phyloP scores from a whole-genome alignment of 352 stramenopile genomes.

The Globisporangium solare region DNA sequence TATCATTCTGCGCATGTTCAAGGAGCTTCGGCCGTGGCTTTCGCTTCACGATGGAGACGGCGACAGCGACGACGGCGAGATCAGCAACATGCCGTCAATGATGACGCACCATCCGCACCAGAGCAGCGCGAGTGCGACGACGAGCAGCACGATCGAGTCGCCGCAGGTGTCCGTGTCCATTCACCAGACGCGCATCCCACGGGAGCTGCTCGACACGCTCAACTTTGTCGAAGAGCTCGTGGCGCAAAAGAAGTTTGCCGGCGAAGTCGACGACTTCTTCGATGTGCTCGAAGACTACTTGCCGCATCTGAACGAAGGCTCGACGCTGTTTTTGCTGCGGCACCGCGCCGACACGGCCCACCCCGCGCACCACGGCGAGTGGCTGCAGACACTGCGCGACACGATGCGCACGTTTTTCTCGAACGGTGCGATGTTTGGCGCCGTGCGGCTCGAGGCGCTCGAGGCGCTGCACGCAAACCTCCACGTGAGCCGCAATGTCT shows the following conservation, averaged over 20 bases:
- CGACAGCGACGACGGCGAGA: constrained; percentile 17
- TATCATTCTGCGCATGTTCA: constrained; percentile 79
- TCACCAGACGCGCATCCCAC: constrained; percentile 68
- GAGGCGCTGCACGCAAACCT: constrained; percentile 69
- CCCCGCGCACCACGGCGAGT: constrained; percentile 62
- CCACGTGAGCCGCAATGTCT: constrained; percentile 71
- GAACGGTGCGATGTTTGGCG: constrained; percentile 30
- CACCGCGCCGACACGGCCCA: constrained; percentile 59
- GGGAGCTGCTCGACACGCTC: constrained; percentile 75
- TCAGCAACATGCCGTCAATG: constrained; percentile 18
- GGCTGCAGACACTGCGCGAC: constrained; percentile 50
- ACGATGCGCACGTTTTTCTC: constrained; percentile 66
- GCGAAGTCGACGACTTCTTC: constrained; percentile 72
- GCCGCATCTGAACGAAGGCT: constrained; percentile 48
- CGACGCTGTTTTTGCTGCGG: constrained; percentile 54
- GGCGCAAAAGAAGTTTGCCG: constrained; percentile 45
- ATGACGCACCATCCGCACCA: constrained; percentile 15
- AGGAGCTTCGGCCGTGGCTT: constrained; percentile 61
- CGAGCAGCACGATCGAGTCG: constrained; percentile 1
- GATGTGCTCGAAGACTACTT: constrained; percentile 72
- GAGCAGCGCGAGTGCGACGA: background rate
- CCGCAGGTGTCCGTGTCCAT: constrained; percentile 39
- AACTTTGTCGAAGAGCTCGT: constrained; percentile 73
- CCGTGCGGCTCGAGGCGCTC: constrained; percentile 65
- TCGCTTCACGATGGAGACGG: constrained; percentile 36